Base-by-base conservation (phyloP, 495 filamentous ascomycete species). In the Monascus purpureus region DNA sequence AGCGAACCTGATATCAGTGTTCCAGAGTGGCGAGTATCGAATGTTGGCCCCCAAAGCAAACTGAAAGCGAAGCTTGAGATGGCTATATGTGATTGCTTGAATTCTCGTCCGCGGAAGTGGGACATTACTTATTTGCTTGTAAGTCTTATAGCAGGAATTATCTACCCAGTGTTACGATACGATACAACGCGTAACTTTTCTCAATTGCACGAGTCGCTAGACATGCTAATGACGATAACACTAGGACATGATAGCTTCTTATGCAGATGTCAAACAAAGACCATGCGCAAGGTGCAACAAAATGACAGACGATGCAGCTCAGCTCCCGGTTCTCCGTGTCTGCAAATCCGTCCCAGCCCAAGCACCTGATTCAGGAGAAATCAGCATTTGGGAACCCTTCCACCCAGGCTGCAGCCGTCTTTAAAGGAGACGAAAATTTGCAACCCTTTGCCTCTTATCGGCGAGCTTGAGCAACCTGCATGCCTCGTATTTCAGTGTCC, bases 231-330 rank as follows among this genome's bases (percentile, higher is more conserved):
- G 16, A 20, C 17, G 4, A 7, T 6, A 24, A 6, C 11, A 6
- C 28, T 32, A 61, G 57, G 55, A 61, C 28, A 55, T 59, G 53
- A 52, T 59, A 6, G 45, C 50, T 25, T 56, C 61, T 15, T 65
- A 65, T 31, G 40, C 52, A 6, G 45, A 55, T 36, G 45, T 63
- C 33, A 61, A 57, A 25, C 50, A 57, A 27, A 53, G 51, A 2
- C 42, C 49, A 6, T 65, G 61, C 30, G 37, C 40, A 0, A 61
- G 58, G 30, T 65, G 61, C 42, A 44, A 40, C 17, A 46, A 45
- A 3, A 43, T 63, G 38, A 57, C 53, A 24, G 47, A 63, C 39
- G 41, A 44, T n/a, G 33, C 44, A 5, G 53, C 59, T 6, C 55
- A 53, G 32, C 46, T 65, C 0, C 61, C 61, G 1, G 43, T 47